Conservation (phyloP, 2,329 filamentous ascomycete genomes). For the Beauveria sp. region DNA sequence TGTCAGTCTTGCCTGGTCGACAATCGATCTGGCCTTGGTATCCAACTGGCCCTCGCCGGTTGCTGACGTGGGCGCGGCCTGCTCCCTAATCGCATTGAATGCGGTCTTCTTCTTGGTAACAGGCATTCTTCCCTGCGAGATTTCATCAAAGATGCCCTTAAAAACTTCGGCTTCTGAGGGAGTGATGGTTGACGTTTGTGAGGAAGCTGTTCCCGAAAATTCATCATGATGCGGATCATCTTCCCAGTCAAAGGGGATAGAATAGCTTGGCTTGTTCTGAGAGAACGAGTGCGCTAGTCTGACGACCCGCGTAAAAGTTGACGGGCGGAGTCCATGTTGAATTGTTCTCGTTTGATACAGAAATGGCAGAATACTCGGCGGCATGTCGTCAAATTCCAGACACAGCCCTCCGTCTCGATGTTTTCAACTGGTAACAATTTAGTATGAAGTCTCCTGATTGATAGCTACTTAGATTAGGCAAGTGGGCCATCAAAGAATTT, state of each 20-base stretch:
- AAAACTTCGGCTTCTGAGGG: slow-evolving; percentile 51
- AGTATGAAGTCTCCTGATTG: neutral
- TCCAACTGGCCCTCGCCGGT: neutral
- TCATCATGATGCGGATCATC: slow-evolving; percentile 18
- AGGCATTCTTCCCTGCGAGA: slow-evolving; percentile 28
- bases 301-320: slow-evolving; percentile 17
- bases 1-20: slow-evolving; percentile 25
- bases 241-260: slow-evolving; percentile 47
- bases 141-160: slow-evolving; percentile 45
- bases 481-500: slow-evolving; percentile 5
- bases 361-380: slow-evolving; percentile 51
- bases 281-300: slow-evolving; percentile 16
- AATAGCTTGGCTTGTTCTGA: slow-evolving; percentile 20
- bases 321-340: slow-evolving; percentile 21
- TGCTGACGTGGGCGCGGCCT: neutral
- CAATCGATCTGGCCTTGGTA: slow-evolving; percentile 21
- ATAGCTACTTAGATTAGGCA: neutral
- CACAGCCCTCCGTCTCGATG: neutral
- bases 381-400: neutral
- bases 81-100: neutral
- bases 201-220: slow-evolving; percentile 15
- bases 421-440: neutral
- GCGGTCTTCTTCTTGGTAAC: slow-evolving; percentile 17
- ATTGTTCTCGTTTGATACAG: slow-evolving; percentile 65
- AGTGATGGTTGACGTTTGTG: slow-evolving; percentile 45